These are phyloP conservation scores for Kandelia obovata DNA, from an alignment of 345 rosid genomes.

Conservation along the genomic window DNA sequence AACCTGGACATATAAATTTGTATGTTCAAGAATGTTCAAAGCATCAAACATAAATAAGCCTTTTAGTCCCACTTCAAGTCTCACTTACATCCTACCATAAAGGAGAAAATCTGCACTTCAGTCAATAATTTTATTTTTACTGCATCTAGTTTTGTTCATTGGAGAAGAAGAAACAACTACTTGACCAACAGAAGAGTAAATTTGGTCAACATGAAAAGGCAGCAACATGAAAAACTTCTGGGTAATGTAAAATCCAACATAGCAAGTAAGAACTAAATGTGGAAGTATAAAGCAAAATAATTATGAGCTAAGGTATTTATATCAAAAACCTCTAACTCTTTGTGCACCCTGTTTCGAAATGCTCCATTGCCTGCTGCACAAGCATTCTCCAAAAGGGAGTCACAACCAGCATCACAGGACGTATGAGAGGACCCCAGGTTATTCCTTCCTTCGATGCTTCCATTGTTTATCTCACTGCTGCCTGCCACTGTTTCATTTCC, in stretches of 20 bases:
- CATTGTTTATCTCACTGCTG: slow-evolving; percentile 38
- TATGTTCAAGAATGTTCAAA: background rate
- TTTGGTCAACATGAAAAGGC: too few species aligned
- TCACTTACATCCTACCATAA: too few species aligned
- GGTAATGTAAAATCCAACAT: too few species aligned
- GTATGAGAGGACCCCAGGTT: slow-evolving; percentile 30
- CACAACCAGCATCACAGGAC: slow-evolving; percentile 45
- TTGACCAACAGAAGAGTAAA: too few species aligned
- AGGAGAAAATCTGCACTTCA: too few species aligned
- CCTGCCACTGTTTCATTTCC: slow-evolving; percentile 37
- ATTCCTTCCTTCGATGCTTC: slow-evolving; percentile 40
- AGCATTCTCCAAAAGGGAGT: slow-evolving; percentile 27
- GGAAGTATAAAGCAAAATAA: background rate
- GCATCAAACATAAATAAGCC: background rate
- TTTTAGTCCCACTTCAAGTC: too few species aligned
- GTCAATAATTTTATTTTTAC: too few species aligned
- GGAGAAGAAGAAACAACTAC: too few species aligned
- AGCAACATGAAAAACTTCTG: too few species aligned
- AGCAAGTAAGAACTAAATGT: background rate
- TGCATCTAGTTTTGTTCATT: too few species aligned
- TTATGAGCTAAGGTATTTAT: slow-evolving; percentile 22
- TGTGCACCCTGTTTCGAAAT: slow-evolving; percentile 25
- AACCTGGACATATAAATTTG: background rate
- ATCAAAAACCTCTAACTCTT: slow-evolving; percentile 51
- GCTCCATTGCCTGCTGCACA: slow-evolving; percentile 18